These are phyloP conservation scores for Cryptosporidium muris DNA, from an alignment of 169 alveolate genomes.

Conservation along the genomic window DNA sequence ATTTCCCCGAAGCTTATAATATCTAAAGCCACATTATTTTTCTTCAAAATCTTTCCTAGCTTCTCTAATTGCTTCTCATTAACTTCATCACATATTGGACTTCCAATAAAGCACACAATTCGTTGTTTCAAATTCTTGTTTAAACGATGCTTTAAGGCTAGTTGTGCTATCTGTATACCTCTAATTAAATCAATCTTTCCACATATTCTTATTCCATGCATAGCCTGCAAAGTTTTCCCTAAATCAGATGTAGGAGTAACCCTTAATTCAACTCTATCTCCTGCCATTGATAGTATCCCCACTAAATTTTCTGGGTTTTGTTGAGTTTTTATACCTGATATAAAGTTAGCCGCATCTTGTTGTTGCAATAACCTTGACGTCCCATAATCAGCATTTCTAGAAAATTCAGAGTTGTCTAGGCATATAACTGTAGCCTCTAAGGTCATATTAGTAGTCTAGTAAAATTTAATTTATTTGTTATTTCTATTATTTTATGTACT, in stretches of 20 bases:
- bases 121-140: constrained; percentile 93
- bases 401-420: constrained; percentile 96
- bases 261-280: constrained; percentile 89
- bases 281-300: constrained; percentile 95
- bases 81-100: constrained; percentile 86
- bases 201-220: constrained; percentile 82
- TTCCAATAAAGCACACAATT: constrained; percentile 94
- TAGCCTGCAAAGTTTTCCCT: constrained; percentile 85
- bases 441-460: constrained; percentile 81
- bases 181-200: constrained; percentile 89
- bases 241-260: constrained; percentile 93
- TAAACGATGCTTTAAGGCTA: constrained; percentile 96
- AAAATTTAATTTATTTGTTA: not conserved
- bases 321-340: constrained; percentile 86
- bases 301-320: constrained; percentile 92
- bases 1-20: constrained; percentile 87
- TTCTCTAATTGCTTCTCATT: constrained; percentile 79
- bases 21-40: constrained; percentile 93
- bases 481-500: not conserved
- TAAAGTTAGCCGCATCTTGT: constrained; percentile 86
- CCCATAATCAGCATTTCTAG: constrained; percentile 93
- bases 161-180: constrained; percentile 91
- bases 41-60: constrained; percentile 91
- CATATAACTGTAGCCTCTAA: constrained; percentile 95
- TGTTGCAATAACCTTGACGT: constrained; percentile 92